These are phyloP conservation scores for Arabidopsis lyrata DNA, from an alignment of 441 rosid genomes.

Conservation along the genomic window DNA sequence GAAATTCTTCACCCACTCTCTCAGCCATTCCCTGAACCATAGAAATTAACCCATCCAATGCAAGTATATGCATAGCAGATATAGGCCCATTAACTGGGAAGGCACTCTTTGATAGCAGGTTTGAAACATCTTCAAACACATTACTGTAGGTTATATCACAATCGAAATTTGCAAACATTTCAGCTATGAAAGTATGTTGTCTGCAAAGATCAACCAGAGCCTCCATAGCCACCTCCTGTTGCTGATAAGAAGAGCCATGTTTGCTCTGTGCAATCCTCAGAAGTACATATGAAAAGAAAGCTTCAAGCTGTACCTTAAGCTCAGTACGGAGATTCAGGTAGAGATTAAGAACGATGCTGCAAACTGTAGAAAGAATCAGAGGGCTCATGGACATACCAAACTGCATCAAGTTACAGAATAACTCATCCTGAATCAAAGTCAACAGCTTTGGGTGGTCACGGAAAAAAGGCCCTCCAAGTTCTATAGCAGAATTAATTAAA, in stretches of 20 bases:
- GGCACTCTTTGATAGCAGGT: slow-evolving; percentile 85
- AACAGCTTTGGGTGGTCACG: slow-evolving; percentile 68
- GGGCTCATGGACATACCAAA: slow-evolving; percentile 95
- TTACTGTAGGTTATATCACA: slow-evolving; percentile 89
- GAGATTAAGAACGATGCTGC: slow-evolving; percentile 87
- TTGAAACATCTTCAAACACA: slow-evolving; percentile 85
- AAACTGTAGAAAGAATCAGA: slow-evolving; percentile 86
- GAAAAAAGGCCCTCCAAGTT: slow-evolving; percentile 82
- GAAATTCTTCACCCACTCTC: slow-evolving; percentile 64
- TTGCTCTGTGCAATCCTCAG: slow-evolving; percentile 85
- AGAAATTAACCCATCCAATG: slow-evolving; percentile 84
- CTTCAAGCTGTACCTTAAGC: slow-evolving; percentile 91
- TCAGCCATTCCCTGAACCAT: slow-evolving; percentile 81
- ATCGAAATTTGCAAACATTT: slow-evolving; percentile 90
- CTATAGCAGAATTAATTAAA: slow-evolving; percentile 87
- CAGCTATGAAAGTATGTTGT: slow-evolving; percentile 80
- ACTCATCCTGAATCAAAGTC: slow-evolving; percentile 77
- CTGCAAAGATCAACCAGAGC: slow-evolving; percentile 94
- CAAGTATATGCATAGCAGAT: slow-evolving; percentile 88
- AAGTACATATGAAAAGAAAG: slow-evolving; percentile 91
- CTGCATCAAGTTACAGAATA: slow-evolving; percentile 85
- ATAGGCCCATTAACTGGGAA: slow-evolving; percentile 89
- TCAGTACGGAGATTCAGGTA: slow-evolving; percentile 81
- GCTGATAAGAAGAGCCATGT: slow-evolving; percentile 83
- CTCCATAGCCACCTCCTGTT: slow-evolving; percentile 96